Evolutionary conservation across 2,329 filamentous ascomycete species (phyloP).

Genomic region (Aspergillus luchuensis): DNA sequence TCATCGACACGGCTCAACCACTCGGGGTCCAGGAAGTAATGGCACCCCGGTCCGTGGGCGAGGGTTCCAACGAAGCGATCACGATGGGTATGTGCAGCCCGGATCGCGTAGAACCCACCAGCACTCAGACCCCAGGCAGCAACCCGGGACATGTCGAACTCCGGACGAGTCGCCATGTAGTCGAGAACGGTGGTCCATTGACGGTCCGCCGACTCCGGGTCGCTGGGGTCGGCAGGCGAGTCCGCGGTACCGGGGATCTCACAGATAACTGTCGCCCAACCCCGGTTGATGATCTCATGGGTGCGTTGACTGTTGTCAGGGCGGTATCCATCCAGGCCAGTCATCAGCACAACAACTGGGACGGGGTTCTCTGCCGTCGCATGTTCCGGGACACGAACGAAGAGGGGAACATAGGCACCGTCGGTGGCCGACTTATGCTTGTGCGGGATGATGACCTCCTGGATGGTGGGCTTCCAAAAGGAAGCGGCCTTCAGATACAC

Average conservation of each 20-base stretch:
- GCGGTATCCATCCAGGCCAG: conserved; percentile 61
- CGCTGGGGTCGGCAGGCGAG: conserved; percentile 64
- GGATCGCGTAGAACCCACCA: conserved; percentile 69
- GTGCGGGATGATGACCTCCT: conserved; percentile 65
- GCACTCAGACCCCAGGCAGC: conserved; percentile 66
- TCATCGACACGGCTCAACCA: conserved; percentile 65
- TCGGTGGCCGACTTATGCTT: conserved; percentile 54
- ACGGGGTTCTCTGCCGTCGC: conserved; percentile 47
- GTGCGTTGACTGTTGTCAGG: conserved; percentile 56
- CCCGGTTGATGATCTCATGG: conserved; percentile 63
- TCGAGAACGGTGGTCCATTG: conserved; percentile 64
- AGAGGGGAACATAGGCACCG: conserved; percentile 61
- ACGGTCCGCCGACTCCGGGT: conserved; percentile 62
- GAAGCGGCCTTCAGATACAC: conserved; percentile 61
- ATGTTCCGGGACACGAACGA: conserved; percentile 61
- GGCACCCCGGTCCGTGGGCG: conserved; percentile 65
- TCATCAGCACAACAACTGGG: conserved; percentile 59
- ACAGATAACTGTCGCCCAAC: conserved; percentile 64
- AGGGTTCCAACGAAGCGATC: conserved; percentile 57
- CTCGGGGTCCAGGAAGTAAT: conserved; percentile 61
- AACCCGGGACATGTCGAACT: conserved; percentile 60
- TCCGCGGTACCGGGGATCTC: conserved; percentile 71
- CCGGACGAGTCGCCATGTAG: conserved; percentile 56
- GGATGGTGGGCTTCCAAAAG: conserved; percentile 60
- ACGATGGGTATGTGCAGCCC: conserved; percentile 68